Percentiles rank a stretch among this genome's conserved stretches.
These are phyloP conservation scores for Pleomassaria siparia DNA, from an alignment of 2,329 filamentous ascomycete species.

Conservation along the genomic window DNA sequence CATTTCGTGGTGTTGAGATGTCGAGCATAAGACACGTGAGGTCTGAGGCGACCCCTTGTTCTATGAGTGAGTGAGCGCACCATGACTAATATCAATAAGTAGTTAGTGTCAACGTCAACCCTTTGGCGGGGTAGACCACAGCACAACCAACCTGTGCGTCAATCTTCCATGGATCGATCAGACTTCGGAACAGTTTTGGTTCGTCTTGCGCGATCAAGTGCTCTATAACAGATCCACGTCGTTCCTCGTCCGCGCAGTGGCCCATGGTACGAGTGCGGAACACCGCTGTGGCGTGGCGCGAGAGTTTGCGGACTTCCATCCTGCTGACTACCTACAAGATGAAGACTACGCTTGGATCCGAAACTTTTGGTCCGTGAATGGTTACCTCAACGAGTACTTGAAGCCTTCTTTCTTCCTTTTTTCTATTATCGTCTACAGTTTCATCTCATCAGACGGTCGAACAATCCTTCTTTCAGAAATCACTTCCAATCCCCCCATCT, in stretches of 20 bases:
- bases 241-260: background rate
- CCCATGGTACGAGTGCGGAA: background rate
- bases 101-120: background rate
- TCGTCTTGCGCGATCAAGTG: background rate
- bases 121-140: background rate
- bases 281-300: background rate
- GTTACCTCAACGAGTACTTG: background rate
- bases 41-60: background rate
- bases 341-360: background rate
- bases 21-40: background rate
- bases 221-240: background rate
- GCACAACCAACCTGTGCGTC: background rate
- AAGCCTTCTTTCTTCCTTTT: background rate
- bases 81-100: background rate
- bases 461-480: background rate
- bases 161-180: background rate
- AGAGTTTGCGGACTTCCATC: background rate
- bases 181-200: background rate
- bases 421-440: background rate
- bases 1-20: conserved; percentile 27
- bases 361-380: background rate
- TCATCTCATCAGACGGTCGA: too few species aligned
- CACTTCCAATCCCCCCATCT: background rate
- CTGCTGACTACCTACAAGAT: too few species aligned
- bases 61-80: too few species aligned